phyloP scores from a whole-genome alignment of 768 basidiomycete species.

The Collybia nuda region DNA sequence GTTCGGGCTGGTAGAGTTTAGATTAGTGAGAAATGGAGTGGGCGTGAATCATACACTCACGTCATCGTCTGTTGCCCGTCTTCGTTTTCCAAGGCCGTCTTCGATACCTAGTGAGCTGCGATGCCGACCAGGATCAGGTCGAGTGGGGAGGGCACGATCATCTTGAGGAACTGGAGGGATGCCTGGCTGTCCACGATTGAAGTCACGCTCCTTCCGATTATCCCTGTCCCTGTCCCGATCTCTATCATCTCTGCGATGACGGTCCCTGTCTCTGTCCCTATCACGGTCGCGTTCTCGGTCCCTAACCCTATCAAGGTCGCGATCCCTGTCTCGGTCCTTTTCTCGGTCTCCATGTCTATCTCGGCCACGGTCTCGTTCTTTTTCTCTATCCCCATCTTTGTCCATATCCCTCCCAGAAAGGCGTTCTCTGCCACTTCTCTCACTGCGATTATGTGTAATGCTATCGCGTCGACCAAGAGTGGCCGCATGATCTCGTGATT shows the following conservation, averaged over 20 bases:
- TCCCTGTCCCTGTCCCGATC: slow-evolving; percentile 57
- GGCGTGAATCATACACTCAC: slow-evolving; percentile 38
- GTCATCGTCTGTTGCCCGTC: slow-evolving; percentile 70
- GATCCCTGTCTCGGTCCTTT: slow-evolving; percentile 57
- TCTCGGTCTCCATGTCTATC: slow-evolving; percentile 54
- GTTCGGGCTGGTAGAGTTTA: slow-evolving; percentile 54
- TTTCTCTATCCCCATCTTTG: slow-evolving; percentile 46
- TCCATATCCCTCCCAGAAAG: slow-evolving; percentile 37
- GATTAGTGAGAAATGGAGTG: slow-evolving; percentile 11
- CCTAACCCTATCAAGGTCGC: slow-evolving; percentile 55
- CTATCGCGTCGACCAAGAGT: slow-evolving; percentile 46
- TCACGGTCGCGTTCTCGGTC: slow-evolving; percentile 44
- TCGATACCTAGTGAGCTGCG: slow-evolving; percentile 49
- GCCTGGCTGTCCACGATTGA: slow-evolving; percentile 33
- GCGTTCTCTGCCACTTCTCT: slow-evolving; percentile 46
- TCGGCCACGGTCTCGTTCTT: slow-evolving; percentile 43
- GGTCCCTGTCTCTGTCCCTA: slow-evolving; percentile 51
- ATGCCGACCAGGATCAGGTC: slow-evolving; percentile 61
- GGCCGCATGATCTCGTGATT: slow-evolving; percentile 40
- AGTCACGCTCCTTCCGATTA: slow-evolving; percentile 60
- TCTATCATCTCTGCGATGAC: slow-evolving; percentile 60
- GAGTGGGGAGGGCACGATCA: slow-evolving; percentile 54
- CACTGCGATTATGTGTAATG: slow-evolving; percentile 51
- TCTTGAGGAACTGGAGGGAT: slow-evolving; percentile 38
- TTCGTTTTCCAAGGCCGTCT: slow-evolving; percentile 72